Base-by-base conservation (phyloP, 2,329 filamentous ascomycete species). In the Sarocladium brachiariae region DNA sequence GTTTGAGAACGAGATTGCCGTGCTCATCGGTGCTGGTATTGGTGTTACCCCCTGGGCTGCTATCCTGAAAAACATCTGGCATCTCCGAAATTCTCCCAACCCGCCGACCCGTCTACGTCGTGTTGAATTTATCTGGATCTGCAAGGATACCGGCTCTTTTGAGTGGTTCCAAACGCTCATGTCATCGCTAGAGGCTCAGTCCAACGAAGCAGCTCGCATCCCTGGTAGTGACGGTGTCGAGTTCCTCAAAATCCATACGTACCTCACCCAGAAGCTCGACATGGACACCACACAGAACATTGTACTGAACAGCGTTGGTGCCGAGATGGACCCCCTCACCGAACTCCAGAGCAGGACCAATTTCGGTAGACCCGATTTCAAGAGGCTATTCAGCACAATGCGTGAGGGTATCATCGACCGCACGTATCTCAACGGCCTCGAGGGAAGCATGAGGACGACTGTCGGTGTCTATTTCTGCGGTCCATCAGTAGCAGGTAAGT, bases 101-200 rank as follows among this genome's bases (percentile, higher is more conserved):
- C 89, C 91, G 21, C 91, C 92, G 1, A 83, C 81, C 47, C 88
- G 92, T 63, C 84, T 99, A 43, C 87, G 90, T 53, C 86, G 93
- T 66, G 92, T 99, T 27, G 93, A 99, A 68, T 99, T 99, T 70
- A 95, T 99, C 73, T 99, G 93, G 93, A 86, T 97, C 49, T 96
- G 92, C 78, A 93, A 88, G 67, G 91, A 96, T 63, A 96, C 91
- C 0, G 87, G 81, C 30, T 96, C 91, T 0, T 99, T 99, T 63
- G 93, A 97, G 71, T 99, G 93, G 93, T 97, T 99, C 76, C 93
- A 99, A 66, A 90, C 87, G 1, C 82, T 99, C 1, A 80, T 99
- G 14, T 88, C 87, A 1, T 95, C 89, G 0, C 85, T 99, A 19
- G 93, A 99, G 69, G 77, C 84, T 31, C 93, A 99, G 65, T 91